Evolutionary conservation across 2,329 filamentous ascomycete species (phyloP), one percentile per base, ranked within the genome.

Genomic region (Aspergillus neoniger): DNA sequence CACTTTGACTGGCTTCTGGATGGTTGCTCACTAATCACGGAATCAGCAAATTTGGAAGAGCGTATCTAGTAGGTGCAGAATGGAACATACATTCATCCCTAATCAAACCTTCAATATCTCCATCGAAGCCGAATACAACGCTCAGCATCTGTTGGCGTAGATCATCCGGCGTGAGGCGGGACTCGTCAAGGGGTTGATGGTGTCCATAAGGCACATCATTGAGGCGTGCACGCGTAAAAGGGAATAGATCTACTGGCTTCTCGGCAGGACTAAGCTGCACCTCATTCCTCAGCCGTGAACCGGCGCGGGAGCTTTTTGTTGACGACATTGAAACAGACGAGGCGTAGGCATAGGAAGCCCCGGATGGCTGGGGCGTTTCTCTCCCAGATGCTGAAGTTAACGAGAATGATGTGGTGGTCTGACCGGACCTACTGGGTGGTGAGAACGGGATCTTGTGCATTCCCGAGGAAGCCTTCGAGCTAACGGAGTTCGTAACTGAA

Each of bases 81-180:
- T 30, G 5, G 3, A 59, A 77, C 81, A 74, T 77, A 84, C 83
- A 82, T 75, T 99, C 95, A 73, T 98, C 93, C 9, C 88, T 85
- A 57, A 99, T 86, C 52, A 99, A 78, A 48, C 88, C 88, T 49
- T 92, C 85, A 43, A 94, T 88, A 67, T 96, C 91, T 58, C 88
- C 88, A 55, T 94, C 88, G 93, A 95, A 99, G 3, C 95, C 95
- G 75, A 99, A 99, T 2, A 99, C 92, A 5, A 93, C 90, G 67
- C 85, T 91, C 4, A 99, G 83, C 93, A 99, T 97, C 75, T 97
- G 93, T 50, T 85, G 85, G 51, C 94, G 88, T 48, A 97, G 83
- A 66, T 96, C 89, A 67, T 97, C 90, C 8, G 86, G 77, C 6
- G 89, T 91, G 23, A 91, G 77, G 28, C 83, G 83, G 3, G 80